A percentile compares a stretch with the other conserved stretches of the same genome.
Evolutionary conservation across 2,329 filamentous ascomycete genomes (phyloP).

Genomic region (Colletotrichum magnum): DNA sequence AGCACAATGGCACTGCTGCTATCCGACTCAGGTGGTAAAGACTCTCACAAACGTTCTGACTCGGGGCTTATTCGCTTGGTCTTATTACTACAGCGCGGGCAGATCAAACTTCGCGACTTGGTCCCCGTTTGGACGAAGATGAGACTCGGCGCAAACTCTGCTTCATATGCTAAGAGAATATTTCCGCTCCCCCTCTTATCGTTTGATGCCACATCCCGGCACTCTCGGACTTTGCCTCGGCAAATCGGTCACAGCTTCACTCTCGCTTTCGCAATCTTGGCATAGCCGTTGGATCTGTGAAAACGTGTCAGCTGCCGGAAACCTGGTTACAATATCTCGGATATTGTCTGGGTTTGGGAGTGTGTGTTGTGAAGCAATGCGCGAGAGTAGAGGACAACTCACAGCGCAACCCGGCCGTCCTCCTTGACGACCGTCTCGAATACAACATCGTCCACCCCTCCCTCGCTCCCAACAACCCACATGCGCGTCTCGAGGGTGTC

Average conservation of each 20-base stretch:
- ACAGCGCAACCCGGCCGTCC: slow-evolving; percentile 55
- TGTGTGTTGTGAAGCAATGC: background rate
- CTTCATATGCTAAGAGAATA: background rate
- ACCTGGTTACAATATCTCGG: background rate
- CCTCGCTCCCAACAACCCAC: slow-evolving; percentile 53
- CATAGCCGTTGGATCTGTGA: slow-evolving; percentile 49
- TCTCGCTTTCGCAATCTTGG: slow-evolving; percentile 46
- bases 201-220: background rate
- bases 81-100: background rate
- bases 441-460: slow-evolving; percentile 51
- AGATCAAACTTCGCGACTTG: slow-evolving; percentile 11
- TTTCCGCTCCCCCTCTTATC: background rate
- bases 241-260: slow-evolving; percentile 46
- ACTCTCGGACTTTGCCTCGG: background rate
- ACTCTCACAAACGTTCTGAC: slow-evolving; percentile 1
- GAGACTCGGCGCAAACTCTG: slow-evolving; percentile 23
- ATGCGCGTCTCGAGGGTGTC: slow-evolving; percentile 59
- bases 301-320: slow-evolving; percentile 40
- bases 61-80: background rate
- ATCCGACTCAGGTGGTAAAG: background rate
- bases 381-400: background rate
- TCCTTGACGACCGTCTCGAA: slow-evolving; percentile 58
- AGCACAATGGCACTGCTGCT: background rate
- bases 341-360: slow-evolving; percentile 34
- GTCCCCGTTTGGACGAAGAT: slow-evolving; percentile 24